phyloP scores from a whole-genome alignment of 495 filamentous ascomycete genomes.

The Sordaria brevicollis region DNA sequence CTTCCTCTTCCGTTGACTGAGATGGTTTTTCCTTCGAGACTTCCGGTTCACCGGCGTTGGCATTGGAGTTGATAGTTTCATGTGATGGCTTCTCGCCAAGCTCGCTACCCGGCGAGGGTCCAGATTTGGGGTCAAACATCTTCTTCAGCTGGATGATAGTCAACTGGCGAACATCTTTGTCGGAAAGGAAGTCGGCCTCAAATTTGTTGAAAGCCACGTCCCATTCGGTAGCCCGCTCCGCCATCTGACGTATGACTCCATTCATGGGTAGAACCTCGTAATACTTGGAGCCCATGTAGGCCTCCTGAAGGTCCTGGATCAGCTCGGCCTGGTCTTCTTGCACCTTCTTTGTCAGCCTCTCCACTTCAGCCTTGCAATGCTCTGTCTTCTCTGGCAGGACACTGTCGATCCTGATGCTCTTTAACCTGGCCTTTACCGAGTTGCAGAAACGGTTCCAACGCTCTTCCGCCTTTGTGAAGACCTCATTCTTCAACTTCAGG shows the following conservation, averaged over 20 bases:
- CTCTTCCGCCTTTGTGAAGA: conserved; percentile 67
- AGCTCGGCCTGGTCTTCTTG: conserved; percentile 69
- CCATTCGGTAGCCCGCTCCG: conserved; percentile 91
- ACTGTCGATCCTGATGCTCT: conserved; percentile 80
- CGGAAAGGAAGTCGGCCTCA: conserved; percentile 89
- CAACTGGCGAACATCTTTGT: conserved; percentile 90
- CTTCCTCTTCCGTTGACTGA: neutral
- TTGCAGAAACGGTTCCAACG: conserved; percentile 75
- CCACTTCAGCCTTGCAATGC: conserved; percentile 70
- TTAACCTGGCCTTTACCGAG: conserved; percentile 73
- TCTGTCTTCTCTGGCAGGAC: conserved; percentile 79
- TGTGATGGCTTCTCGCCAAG: conserved; percentile 15
- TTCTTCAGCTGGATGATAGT: conserved; percentile 89
- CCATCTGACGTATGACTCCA: conserved; percentile 71
- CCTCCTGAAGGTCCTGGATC: conserved; percentile 68
- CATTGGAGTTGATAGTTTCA: conserved; percentile 10
- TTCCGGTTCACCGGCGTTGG: neutral
- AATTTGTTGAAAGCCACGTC: conserved; percentile 82
- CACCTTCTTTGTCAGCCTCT: conserved; percentile 59
- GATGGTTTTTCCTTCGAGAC: neutral
- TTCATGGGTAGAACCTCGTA: conserved; percentile 95
- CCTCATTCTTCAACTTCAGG: conserved; percentile 81
- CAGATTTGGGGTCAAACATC: conserved; percentile 50
- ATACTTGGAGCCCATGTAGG: conserved; percentile 86
- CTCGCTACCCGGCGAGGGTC: conserved; percentile 8